Percentiles rank a stretch among this genome's conserved stretches.
Evolutionary conservation across 306 rosid genomes (phyloP).

Genomic region (Erythrophleum fordii): DNA sequence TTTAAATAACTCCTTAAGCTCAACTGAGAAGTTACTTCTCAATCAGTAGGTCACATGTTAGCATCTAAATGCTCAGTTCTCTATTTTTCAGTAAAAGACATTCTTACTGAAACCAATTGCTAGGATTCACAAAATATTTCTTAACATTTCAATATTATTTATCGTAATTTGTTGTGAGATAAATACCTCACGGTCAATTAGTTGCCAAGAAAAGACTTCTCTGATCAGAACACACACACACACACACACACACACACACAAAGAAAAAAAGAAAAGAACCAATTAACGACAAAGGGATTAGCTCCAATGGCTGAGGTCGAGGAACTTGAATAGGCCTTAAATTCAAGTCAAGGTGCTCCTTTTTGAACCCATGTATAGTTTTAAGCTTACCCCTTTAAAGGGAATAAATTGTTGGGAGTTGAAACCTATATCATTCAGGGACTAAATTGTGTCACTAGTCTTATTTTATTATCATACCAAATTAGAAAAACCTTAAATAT

Average conservation of each 20-base stretch:
- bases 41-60: background rate
- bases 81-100: background rate
- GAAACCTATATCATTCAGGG: background rate
- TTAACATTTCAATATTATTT: background rate
- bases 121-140: background rate
- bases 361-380: background rate
- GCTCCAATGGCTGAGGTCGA: background rate
- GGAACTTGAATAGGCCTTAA: background rate
- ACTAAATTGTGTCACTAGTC: background rate
- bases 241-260: background rate
- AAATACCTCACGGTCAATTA: background rate
- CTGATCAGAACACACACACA: background rate
- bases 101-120: background rate
- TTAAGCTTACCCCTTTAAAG: background rate
- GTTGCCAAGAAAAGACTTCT: constrained; percentile 1
- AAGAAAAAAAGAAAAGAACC: no score
- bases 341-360: background rate
- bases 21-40: background rate
- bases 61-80: background rate
- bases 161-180: background rate
- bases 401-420: background rate
- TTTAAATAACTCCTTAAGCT: no score
- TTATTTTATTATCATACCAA: background rate
- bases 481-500: background rate
- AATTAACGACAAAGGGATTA: background rate